Conservation (phyloP, 805 yeast species). For the Metschnikowia cerradonensis region DNA sequence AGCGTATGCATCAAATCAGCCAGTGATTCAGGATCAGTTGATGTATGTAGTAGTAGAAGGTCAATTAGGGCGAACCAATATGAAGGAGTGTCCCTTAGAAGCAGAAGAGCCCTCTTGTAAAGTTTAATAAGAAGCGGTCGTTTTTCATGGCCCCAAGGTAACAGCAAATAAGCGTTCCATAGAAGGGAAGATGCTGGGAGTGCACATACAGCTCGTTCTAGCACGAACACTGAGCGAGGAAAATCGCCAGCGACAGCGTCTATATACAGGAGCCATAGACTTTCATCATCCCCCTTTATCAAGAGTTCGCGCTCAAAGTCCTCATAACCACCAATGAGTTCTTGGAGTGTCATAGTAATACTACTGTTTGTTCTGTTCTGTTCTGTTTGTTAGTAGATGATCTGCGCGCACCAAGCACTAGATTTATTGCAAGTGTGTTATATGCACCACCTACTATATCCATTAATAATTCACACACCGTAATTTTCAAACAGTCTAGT, state of each 20-base stretch:
- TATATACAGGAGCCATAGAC: constrained; percentile 16
- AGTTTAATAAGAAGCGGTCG: neutral
- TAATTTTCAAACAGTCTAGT: too few relatives aligned
- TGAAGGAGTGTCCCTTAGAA: constrained; percentile 8
- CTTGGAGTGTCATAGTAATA: constrained; percentile 6
- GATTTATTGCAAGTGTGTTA: too few relatives aligned
- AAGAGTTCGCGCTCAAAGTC: constrained; percentile 13
- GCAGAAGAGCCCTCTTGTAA: constrained; percentile 9
- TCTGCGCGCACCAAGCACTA: too few relatives aligned
- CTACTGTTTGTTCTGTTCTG: too few relatives aligned
- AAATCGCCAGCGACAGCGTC: constrained; percentile 8
- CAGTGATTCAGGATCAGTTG: neutral
- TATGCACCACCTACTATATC: too few relatives aligned
- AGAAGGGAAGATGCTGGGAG: constrained; percentile 15
- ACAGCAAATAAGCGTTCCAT: constrained; percentile 17
- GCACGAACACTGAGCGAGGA: constrained; percentile 9
- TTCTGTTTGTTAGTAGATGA: too few relatives aligned
- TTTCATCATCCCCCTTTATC: constrained; percentile 9
- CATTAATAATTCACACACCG: too few relatives aligned
- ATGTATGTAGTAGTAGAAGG: neutral
- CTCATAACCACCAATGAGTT: constrained; percentile 9
- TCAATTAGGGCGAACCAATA: constrained; percentile 12
- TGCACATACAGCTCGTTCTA: constrained; percentile 15
- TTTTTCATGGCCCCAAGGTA: constrained; percentile 10
- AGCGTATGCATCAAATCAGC: constrained; percentile 24